These are phyloP conservation scores for Blastobotrys malaysiensis DNA, from an alignment of 1,139 yeast genomes.

Conservation along the genomic window DNA sequence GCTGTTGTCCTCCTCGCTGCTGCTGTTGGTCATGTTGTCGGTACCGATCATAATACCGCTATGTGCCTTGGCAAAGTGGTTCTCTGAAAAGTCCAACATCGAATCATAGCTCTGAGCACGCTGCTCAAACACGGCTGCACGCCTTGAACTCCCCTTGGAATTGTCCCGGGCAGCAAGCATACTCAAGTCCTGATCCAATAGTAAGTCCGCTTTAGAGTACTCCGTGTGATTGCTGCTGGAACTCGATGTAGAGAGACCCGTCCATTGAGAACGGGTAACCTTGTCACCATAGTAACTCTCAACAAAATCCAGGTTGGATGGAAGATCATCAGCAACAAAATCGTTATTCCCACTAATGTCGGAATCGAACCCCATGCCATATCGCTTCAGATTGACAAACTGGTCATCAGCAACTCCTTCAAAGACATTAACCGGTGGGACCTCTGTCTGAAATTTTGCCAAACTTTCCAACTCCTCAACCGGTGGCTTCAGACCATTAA, in stretches of 20 bases:
- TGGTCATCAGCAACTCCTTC: slow-evolving; percentile 40
- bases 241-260: slow-evolving; percentile 14
- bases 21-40: background rate
- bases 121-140: slow-evolving; percentile 23
- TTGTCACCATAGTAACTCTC: slow-evolving; percentile 36
- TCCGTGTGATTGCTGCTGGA: slow-evolving; percentile 11
- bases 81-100: slow-evolving; percentile 38
- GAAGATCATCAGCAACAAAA: slow-evolving; percentile 26
- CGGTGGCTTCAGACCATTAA: slow-evolving; percentile 70
- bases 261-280: slow-evolving; percentile 22
- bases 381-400: slow-evolving; percentile 16
- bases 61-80: slow-evolving; percentile 39
- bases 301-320: slow-evolving; percentile 32
- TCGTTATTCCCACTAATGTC: slow-evolving; percentile 16
- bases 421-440: slow-evolving; percentile 43
- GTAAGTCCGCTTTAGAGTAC: slow-evolving; percentile 28
- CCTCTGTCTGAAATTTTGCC: slow-evolving; percentile 30
- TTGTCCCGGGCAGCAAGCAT: slow-evolving; percentile 21
- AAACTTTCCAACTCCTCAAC: slow-evolving; percentile 47
- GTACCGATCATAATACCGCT: slow-evolving; percentile 5
- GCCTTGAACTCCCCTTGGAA: slow-evolving; percentile 9
- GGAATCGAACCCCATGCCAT: background rate
- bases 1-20: slow-evolving; percentile 1
- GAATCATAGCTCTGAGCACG: slow-evolving; percentile 29
- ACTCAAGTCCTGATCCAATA: slow-evolving; percentile 34